Evolutionary conservation across 805 yeast species (phyloP).

Genomic region (Cyberlindnera xylosilytica): DNA sequence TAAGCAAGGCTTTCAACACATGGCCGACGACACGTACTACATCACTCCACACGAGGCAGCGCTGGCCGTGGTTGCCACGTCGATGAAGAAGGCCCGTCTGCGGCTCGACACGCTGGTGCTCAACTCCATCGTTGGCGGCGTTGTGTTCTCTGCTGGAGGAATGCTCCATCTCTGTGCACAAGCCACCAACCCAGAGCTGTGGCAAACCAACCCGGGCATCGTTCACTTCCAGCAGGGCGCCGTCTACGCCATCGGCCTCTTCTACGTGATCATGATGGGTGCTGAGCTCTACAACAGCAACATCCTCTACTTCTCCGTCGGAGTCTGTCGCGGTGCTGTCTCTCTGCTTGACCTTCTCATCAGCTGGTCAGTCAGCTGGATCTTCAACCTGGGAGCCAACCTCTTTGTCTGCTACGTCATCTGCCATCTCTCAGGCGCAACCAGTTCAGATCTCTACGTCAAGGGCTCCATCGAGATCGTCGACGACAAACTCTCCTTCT

Average conservation of each 20-base stretch:
- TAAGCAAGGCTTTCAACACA: no score
- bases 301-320: constrained; percentile 67
- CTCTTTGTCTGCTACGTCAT: constrained; percentile 65
- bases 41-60: constrained; percentile 81
- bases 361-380: constrained; percentile 66
- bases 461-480: constrained; percentile 46
- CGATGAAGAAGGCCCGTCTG: constrained; percentile 78
- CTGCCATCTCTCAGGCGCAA: constrained; percentile 52
- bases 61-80: constrained; percentile 77
- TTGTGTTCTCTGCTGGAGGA: constrained; percentile 68
- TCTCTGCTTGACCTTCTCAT: constrained; percentile 57
- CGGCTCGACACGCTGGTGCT: constrained; percentile 55
- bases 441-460: constrained; percentile 39
- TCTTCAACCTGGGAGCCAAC: constrained; percentile 61
- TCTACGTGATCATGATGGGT: constrained; percentile 73
- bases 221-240: constrained; percentile 55
- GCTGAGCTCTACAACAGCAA: constrained; percentile 76
- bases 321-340: constrained; percentile 66
- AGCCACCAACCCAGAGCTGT: constrained; percentile 44
- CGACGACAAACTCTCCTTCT: constrained; percentile 39
- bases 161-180: constrained; percentile 60
- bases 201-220: constrained; percentile 46
- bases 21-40: constrained; percentile 51
- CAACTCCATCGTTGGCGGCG: constrained; percentile 68
- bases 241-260: constrained; percentile 67